phyloP scores from a whole-genome alignment of 192 early-diverging fungal species.

The Coemansia pectinata region DNA sequence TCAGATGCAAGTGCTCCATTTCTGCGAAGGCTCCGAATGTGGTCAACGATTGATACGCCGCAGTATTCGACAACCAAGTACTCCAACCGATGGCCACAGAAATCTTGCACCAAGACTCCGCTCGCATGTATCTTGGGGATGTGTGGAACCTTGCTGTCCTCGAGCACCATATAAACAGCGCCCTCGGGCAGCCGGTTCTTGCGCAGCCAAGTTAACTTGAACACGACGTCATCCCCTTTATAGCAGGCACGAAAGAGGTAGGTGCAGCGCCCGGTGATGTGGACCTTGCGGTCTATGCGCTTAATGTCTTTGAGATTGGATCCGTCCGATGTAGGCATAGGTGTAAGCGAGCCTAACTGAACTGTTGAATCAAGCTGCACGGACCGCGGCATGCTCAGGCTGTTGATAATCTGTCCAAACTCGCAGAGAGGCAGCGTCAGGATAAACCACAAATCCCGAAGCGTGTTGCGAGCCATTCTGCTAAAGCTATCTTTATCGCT shows the following conservation, averaged over 20 bases:
- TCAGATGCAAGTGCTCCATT: background rate
- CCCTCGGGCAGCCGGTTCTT: constrained; percentile 14
- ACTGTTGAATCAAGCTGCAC: too few species aligned
- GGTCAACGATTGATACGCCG: constrained; percentile 2
- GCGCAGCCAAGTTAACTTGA: background rate
- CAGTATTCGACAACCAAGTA: constrained; percentile 20
- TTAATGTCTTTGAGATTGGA: background rate
- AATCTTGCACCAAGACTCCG: background rate
- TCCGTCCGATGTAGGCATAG: background rate
- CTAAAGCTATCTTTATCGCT: background rate
- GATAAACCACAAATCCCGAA: constrained; percentile 3
- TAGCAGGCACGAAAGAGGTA: background rate
- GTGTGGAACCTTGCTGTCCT: background rate
- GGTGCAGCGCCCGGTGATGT: background rate
- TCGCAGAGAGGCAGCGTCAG: background rate
- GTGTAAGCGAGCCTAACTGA: background rate
- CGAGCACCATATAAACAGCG: constrained; percentile 13
- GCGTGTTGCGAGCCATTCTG: background rate
- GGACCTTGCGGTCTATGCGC: background rate
- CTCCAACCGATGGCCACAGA: constrained; percentile 19
- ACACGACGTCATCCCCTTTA: background rate
- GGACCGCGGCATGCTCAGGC: too few species aligned
- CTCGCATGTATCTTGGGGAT: background rate
- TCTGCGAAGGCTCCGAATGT: background rate
- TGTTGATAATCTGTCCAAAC: background rate